These are phyloP conservation scores for Phytophthora citrophthora DNA, from an alignment of 352 stramenopile genomes.

Conservation along the genomic window DNA sequence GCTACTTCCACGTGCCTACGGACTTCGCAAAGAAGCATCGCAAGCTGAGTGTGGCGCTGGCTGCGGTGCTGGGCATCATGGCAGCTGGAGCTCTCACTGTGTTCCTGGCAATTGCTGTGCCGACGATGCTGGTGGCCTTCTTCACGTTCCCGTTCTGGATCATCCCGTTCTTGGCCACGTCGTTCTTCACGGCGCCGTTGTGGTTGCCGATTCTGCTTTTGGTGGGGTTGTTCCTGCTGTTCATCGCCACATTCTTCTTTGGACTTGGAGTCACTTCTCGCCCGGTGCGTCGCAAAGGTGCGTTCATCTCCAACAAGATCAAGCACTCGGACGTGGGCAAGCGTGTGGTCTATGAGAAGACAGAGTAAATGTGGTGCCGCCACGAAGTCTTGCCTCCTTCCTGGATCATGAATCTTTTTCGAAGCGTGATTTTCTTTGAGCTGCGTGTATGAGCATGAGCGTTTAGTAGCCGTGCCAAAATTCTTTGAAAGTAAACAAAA, in stretches of 20 bases:
- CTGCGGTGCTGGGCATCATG: constrained; percentile 60
- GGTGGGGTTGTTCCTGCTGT: constrained; percentile 66
- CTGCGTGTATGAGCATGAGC: constrained; percentile 9
- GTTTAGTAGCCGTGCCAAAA: constrained; percentile 3
- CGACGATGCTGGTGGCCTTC: constrained; percentile 66
- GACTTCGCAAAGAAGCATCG: constrained; percentile 82
- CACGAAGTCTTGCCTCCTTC: neutral
- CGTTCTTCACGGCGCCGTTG: constrained; percentile 82
- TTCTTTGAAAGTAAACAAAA: constrained; percentile 13
- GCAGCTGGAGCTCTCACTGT: constrained; percentile 53
- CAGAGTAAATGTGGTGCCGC: constrained; percentile 37
- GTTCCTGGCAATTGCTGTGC: constrained; percentile 76
- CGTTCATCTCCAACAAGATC: constrained; percentile 73
- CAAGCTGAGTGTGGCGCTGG: constrained; percentile 67
- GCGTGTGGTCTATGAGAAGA: constrained; percentile 87
- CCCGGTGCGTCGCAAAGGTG: constrained; percentile 79
- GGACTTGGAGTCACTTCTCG: constrained; percentile 78
- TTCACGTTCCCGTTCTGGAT: constrained; percentile 90
- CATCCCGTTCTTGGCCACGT: constrained; percentile 72
- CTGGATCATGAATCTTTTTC: constrained; percentile 1
- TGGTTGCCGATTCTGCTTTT: constrained; percentile 79
- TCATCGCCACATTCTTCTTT: constrained; percentile 74
- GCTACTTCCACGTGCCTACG: constrained; percentile 58
- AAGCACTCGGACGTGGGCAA: constrained; percentile 86
- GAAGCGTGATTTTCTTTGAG: constrained; percentile 13